A percentile compares a stretch with the other conserved stretches of the same genome.
phyloP scores from a whole-genome alignment of 192 early-diverging fungal species.

The Podila horticola region DNA sequence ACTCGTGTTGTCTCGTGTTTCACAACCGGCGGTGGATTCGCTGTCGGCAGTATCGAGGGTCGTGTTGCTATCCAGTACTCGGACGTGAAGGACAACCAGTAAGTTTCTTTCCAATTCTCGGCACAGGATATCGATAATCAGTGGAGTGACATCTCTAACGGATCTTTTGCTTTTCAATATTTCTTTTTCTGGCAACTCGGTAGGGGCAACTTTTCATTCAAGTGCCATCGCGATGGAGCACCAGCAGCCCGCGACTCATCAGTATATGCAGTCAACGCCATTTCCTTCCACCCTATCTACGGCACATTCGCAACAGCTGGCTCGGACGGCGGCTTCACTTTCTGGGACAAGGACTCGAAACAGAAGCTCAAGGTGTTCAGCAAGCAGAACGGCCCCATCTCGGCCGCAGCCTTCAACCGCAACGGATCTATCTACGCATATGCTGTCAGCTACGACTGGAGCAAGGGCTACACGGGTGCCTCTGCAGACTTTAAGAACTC shows the following conservation, averaged over 20 bases:
- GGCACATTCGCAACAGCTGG: conserved; percentile 95
- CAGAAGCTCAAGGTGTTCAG: conserved; percentile 83
- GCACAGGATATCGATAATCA: too few species aligned
- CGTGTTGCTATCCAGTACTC: conserved; percentile 93
- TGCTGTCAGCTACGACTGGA: conserved; percentile 90
- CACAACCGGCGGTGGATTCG: conserved; percentile 82
- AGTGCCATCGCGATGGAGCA: conserved; percentile 89
- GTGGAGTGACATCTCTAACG: background rate
- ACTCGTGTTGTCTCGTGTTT: conserved; percentile 89
- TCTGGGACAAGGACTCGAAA: conserved; percentile 97
- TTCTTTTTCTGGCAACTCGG: background rate
- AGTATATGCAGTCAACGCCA: conserved; percentile 77
- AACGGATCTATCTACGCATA: conserved; percentile 94
- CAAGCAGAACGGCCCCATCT: conserved; percentile 73
- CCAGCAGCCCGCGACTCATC: conserved; percentile 54
- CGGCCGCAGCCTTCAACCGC: conserved; percentile 77
- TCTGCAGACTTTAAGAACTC: conserved; percentile 29
- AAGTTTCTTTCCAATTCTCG: conserved; percentile 13
- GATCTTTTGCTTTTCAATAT: conserved; percentile 2
- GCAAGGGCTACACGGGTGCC: conserved; percentile 52
- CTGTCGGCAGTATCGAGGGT: conserved; percentile 95
- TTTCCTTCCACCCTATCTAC: conserved; percentile 84
- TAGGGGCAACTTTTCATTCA: conserved; percentile 89
- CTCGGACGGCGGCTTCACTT: conserved; percentile 87
- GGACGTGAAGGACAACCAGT: conserved; percentile 80